Conservation (phyloP, 805 yeast species). For the Schwanniomyces occidentalis region DNA sequence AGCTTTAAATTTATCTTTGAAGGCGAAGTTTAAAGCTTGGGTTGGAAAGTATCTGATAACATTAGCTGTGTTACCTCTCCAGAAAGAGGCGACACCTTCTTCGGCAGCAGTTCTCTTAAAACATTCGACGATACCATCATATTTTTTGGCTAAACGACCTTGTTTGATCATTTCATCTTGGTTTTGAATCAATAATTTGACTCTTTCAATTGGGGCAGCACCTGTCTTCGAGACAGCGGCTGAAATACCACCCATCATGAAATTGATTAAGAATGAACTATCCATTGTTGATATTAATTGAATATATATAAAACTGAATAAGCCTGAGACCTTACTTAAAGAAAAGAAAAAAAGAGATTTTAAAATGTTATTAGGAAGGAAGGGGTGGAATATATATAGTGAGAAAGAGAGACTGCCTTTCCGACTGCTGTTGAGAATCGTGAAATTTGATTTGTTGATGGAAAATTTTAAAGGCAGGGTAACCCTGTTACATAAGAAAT, state of each 20-base stretch:
- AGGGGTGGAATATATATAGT: no score
- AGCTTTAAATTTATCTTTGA: constrained; percentile 95
- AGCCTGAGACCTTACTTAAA: constrained; percentile 2
- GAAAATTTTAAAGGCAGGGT: background rate
- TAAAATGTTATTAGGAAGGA: no score
- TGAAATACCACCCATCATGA: constrained; percentile 98
- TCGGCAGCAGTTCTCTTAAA: constrained; percentile 92
- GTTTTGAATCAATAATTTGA: constrained; percentile 92
- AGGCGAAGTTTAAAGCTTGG: constrained; percentile 97
- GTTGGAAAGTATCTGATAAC: constrained; percentile 99
- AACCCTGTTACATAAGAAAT: constrained; percentile 1
- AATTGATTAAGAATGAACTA: constrained; percentile 40
- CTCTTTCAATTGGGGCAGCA: constrained; percentile 97
- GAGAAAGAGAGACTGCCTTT: no score
- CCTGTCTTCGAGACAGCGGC: constrained; percentile 98
- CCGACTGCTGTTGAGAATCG: no score
- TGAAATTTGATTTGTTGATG: constrained; percentile 7
- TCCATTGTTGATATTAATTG: constrained; percentile 15
- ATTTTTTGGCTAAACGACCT: constrained; percentile 85
- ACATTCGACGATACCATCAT: constrained; percentile 91
- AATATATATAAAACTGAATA: constrained; percentile 6
- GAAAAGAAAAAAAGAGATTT: constrained; percentile 3
- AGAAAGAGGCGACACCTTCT: constrained; percentile 91
- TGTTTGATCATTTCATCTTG: constrained; percentile 98
- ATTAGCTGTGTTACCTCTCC: constrained; percentile 99